These are phyloP conservation scores for Rhytidiadelphus loreus DNA, from an alignment of 225 moss, liverwort and hornwort genomes.

Conservation along the genomic window DNA sequence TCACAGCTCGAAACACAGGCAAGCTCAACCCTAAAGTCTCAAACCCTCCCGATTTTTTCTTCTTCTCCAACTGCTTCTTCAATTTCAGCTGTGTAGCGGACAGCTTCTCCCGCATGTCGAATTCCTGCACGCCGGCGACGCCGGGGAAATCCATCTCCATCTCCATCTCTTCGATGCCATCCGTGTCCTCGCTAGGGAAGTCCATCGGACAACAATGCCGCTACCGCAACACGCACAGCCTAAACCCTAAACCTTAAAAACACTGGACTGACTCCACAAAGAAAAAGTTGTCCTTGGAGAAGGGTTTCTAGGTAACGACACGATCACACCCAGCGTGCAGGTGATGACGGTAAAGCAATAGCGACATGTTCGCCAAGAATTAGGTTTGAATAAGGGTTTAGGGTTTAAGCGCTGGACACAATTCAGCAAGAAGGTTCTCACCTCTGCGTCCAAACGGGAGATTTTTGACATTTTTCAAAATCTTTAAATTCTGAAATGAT, in stretches of 20 bases:
- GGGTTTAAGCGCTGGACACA: neutral
- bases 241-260: neutral
- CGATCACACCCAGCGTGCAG: too few species aligned
- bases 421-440: neutral
- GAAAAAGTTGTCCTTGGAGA: neutral
- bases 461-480: neutral
- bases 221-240: neutral
- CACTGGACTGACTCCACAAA: neutral
- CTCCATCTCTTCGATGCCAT: slow-evolving; percentile 9
- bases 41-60: slow-evolving; percentile 84
- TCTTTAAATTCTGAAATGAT: neutral
- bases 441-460: too few species aligned
- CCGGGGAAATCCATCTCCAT: slow-evolving; percentile 8
- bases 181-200: slow-evolving; percentile 3
- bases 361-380: neutral
- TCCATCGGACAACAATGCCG: neutral
- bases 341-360: neutral
- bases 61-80: slow-evolving; percentile 63
- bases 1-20: slow-evolving; percentile 82
- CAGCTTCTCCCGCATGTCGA: slow-evolving; percentile 24
- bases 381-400: neutral
- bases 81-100: slow-evolving; percentile 44
- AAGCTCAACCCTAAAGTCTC: slow-evolving; percentile 80
- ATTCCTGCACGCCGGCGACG: slow-evolving; percentile 33
- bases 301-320: neutral